These are phyloP conservation scores for Tetrahymena thermophila DNA, from an alignment of 73 alveolate species.

Conservation along the genomic window DNA sequence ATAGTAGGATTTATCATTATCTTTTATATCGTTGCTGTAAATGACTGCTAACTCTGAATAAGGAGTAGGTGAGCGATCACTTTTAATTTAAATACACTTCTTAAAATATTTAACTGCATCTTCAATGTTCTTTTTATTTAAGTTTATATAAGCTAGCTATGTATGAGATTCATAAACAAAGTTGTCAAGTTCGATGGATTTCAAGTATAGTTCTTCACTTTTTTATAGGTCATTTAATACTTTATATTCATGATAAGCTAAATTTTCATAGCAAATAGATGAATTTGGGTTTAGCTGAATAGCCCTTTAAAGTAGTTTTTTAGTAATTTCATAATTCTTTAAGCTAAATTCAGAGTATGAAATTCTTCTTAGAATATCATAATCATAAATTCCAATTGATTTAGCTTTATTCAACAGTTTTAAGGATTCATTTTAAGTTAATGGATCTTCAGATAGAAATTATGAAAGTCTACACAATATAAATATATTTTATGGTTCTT, in stretches of 20 bases:
- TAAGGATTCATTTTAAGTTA: not conserved
- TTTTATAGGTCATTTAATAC: not conserved
- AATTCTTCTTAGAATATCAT: not conserved
- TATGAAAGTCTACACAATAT: not conserved
- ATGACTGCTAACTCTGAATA: not conserved
- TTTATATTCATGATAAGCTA: not conserved
- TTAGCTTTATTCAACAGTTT: not conserved
- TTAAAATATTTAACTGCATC: not conserved
- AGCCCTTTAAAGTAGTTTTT: not conserved
- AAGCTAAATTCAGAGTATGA: not conserved
- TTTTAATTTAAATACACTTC: not conserved
- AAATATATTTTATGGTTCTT: not conserved
- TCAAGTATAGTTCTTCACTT: not conserved
- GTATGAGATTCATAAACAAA: not conserved
- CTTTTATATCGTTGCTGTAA: not conserved
- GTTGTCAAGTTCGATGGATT: not conserved
- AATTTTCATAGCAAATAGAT: not conserved
- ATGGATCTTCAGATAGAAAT: not conserved
- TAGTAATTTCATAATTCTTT: not conserved
- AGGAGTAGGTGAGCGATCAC: not conserved
- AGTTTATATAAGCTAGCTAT: not conserved
- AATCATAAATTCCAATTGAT: not conserved
- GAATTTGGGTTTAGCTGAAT: not conserved
- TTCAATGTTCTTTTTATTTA: not conserved
- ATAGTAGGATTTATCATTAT: not conserved